A percentile compares a stretch with the other conserved stretches of the same genome.
Evolutionary conservation across 2,329 filamentous ascomycete genomes (phyloP).

Genomic region (Colletotrichum karsti): DNA sequence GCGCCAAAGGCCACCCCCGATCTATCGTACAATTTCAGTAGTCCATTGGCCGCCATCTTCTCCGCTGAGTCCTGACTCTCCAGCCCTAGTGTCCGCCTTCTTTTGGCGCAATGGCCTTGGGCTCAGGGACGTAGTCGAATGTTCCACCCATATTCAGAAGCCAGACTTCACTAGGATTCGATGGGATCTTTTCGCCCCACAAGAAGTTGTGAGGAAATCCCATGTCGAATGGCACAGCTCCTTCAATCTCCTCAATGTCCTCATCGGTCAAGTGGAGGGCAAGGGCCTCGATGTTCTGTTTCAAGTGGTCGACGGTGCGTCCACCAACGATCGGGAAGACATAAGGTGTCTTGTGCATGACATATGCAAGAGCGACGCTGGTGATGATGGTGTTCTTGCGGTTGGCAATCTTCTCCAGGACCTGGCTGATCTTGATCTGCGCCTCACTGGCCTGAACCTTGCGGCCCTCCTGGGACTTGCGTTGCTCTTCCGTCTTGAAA

Average conservation of each 20-base stretch:
- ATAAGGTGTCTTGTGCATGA: slow-evolving; percentile 75
- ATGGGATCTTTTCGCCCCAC: slow-evolving; percentile 47
- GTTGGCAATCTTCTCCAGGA: slow-evolving; percentile 58
- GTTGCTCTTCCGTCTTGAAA: slow-evolving; percentile 43
- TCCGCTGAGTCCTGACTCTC: slow-evolving; percentile 39
- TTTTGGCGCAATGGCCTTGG: slow-evolving; percentile 50
- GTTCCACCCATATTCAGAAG: slow-evolving; percentile 55
- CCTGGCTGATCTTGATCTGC: slow-evolving; percentile 59
- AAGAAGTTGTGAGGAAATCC: slow-evolving; percentile 75
- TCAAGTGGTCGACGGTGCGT: slow-evolving; percentile 74
- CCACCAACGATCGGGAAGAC: slow-evolving; percentile 80
- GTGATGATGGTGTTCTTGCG: slow-evolving; percentile 53
- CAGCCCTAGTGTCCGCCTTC: slow-evolving; percentile 52
- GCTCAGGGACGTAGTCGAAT: slow-evolving; percentile 58
- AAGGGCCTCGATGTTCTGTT: slow-evolving; percentile 75
- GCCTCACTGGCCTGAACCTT: slow-evolving; percentile 52
- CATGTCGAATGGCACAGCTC: slow-evolving; percentile 66
- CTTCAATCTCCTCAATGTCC: slow-evolving; percentile 74
- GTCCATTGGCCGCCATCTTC: slow-evolving; percentile 39
- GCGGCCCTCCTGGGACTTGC: slow-evolving; percentile 44
- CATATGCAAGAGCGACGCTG: slow-evolving; percentile 73
- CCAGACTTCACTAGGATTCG: slow-evolving; percentile 50
- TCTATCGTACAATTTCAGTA: slow-evolving; percentile 10
- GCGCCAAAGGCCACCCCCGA: background rate
- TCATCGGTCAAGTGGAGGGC: slow-evolving; percentile 64